Conservation (phyloP, 2,329 filamentous ascomycete genomes). For the Colletotrichum cuscutae region DNA sequence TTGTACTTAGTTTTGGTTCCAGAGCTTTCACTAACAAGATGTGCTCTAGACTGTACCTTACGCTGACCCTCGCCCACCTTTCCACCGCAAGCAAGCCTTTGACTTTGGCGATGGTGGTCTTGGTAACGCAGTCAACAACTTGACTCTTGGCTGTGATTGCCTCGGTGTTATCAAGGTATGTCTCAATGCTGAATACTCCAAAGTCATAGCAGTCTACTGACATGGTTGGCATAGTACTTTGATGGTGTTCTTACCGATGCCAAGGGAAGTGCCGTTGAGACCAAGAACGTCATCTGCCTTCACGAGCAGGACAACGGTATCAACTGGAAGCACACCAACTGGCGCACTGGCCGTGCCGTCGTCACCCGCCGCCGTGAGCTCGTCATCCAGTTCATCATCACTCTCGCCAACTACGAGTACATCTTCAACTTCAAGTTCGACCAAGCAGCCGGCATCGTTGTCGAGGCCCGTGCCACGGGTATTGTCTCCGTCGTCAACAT, state of each 20-base stretch:
- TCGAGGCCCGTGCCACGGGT: conserved; percentile 41
- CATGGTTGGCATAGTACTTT: conserved; percentile 21
- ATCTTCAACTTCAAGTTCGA: conserved; percentile 53
- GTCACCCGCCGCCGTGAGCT: conserved; percentile 62
- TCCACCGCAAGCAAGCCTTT: conserved; percentile 68
- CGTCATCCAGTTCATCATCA: conserved; percentile 67
- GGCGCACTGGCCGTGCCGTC: conserved; percentile 61
- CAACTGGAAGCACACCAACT: conserved; percentile 56
- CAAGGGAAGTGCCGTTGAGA: conserved; percentile 48
- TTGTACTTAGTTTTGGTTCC: not conserved
- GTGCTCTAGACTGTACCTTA: conserved; percentile 28
- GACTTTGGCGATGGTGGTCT: conserved; percentile 77
- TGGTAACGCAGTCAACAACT: conserved; percentile 73
- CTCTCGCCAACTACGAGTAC: conserved; percentile 68
- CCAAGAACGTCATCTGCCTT: conserved; percentile 48
- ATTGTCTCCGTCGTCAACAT: conserved; percentile 56
- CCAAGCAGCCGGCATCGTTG: conserved; percentile 52
- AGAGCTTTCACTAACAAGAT: not conserved
- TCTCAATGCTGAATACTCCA: not conserved
- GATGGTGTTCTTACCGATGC: conserved; percentile 41
- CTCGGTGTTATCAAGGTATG: conserved; percentile 46
- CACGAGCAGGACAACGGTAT: conserved; percentile 36
- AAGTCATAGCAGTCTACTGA: not conserved
- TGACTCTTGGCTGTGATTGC: conserved; percentile 76
- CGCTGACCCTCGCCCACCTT: conserved; percentile 32